Conservation (phyloP, 257 asterid species). For the Salvia rosmarinus region DNA sequence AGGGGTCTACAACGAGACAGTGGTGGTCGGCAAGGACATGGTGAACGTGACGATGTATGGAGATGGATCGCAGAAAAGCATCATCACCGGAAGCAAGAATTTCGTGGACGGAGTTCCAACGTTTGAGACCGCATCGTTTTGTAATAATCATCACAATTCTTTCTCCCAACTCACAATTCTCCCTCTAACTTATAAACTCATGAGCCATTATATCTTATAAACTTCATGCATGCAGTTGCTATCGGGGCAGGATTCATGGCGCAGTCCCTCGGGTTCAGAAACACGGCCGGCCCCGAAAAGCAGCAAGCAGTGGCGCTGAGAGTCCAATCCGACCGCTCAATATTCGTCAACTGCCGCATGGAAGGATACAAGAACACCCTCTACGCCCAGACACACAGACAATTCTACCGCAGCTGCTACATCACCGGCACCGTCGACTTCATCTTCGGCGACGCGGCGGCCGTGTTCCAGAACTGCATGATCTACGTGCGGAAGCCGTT, state of each 20-base stretch:
- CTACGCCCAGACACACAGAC: conserved; percentile 69
- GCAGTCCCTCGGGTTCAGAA: conserved; percentile 76
- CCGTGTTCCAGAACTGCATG: conserved; percentile 76
- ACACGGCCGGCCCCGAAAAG: conserved; percentile 91
- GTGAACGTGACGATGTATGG: conserved; percentile 76
- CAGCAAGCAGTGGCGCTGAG: conserved; percentile 91
- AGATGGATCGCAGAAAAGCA: conserved; percentile 87
- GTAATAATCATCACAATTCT: conserved; percentile 37
- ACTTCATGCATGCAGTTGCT: conserved; percentile 50
- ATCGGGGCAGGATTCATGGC: conserved; percentile 76
- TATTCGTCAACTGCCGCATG: conserved; percentile 79
- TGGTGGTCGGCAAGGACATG: conserved; percentile 65
- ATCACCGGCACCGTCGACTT: conserved; percentile 73
- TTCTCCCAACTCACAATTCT: too few species aligned
- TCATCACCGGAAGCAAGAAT: conserved; percentile 72
- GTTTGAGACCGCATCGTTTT: conserved; percentile 82
- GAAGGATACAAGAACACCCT: conserved; percentile 75
- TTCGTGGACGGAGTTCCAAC: conserved; percentile 75
- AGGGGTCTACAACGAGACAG: conserved; percentile 77
- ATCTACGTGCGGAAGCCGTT: conserved; percentile 60
- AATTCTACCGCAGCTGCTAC: conserved; percentile 76
- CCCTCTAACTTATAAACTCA: too few species aligned
- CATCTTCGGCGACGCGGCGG: conserved; percentile 81
- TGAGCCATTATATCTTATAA: too few species aligned
- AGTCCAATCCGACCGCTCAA: conserved; percentile 68